Evolutionary conservation across 305 asterid species (phyloP).

Genomic region (Lippia alba): DNA sequence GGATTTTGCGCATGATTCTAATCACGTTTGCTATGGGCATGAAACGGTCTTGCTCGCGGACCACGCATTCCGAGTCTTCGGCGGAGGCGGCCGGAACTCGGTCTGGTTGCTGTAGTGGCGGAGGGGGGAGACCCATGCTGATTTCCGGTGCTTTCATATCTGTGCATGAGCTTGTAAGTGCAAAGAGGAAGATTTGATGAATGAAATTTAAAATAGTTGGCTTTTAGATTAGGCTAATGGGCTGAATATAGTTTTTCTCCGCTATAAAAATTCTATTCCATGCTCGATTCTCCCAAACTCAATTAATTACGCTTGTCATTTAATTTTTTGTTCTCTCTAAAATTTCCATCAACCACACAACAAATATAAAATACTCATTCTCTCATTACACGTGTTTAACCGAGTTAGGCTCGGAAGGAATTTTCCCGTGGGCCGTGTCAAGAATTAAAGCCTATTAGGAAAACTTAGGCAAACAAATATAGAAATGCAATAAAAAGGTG

Average conservation of each 20-base stretch:
- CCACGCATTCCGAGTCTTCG: constrained; percentile 57
- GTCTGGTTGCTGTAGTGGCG: constrained; percentile 33
- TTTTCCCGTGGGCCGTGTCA: constrained; percentile 7
- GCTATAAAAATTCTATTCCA: too few species aligned
- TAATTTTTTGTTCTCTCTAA: too few species aligned
- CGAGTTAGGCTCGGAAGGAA: too few species aligned
- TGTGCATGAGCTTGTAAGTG: not conserved
- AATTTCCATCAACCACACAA: too few species aligned
- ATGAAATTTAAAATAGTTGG: too few species aligned
- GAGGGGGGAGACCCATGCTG: constrained; percentile 41
- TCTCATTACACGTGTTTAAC: too few species aligned
- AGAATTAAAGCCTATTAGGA: not conserved
- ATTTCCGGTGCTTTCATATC: constrained; percentile 51
- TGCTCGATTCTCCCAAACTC: too few species aligned
- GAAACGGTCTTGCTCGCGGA: constrained; percentile 85
- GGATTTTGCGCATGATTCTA: constrained; percentile 85
- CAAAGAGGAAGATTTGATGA: too few species aligned
- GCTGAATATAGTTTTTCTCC: not conserved
- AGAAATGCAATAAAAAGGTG: too few species aligned
- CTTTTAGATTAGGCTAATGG: not conserved
- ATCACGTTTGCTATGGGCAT: constrained; percentile 97
- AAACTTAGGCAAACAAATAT: constrained; percentile 14
- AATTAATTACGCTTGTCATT: too few species aligned
- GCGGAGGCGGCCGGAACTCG: constrained; percentile 25
- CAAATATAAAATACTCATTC: too few species aligned